These are phyloP conservation scores for Cystofilobasidium capitatum DNA, from an alignment of 768 basidiomycete species.

Conservation along the genomic window DNA sequence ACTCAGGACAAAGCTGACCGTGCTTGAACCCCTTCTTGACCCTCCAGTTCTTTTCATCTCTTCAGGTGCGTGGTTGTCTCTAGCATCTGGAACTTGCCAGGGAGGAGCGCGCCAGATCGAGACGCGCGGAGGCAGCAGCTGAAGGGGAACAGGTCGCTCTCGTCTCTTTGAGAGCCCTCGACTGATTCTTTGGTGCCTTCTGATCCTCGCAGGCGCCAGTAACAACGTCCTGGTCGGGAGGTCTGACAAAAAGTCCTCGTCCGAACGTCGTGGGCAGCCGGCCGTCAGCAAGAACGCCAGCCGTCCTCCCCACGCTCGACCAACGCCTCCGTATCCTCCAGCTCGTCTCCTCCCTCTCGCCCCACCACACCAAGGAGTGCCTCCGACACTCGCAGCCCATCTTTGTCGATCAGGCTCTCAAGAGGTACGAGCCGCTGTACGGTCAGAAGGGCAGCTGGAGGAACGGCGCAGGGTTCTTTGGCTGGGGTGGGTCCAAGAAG, in stretches of 20 bases:
- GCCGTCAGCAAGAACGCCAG: conserved; percentile 7
- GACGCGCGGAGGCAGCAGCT: neutral
- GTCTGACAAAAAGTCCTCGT: conserved; percentile 2
- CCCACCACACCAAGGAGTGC: conserved; percentile 89
- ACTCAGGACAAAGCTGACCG: neutral
- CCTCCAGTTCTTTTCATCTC: conserved; percentile 12
- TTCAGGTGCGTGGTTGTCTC: conserved; percentile 1
- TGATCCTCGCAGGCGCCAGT: neutral
- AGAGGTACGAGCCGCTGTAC: conserved; percentile 73
- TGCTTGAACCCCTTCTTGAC: neutral
- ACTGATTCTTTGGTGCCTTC: neutral
- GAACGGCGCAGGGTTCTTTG: conserved; percentile 28
- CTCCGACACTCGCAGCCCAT: conserved; percentile 66
- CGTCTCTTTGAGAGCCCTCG: no score
- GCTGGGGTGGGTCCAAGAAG: conserved; percentile 18
- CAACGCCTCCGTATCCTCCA: conserved; percentile 80
- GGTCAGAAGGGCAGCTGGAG: conserved; percentile 55
- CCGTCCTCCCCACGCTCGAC: conserved; percentile 60
- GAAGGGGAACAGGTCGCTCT: neutral
- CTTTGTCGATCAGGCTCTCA: conserved; percentile 72
- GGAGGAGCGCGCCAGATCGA: no score
- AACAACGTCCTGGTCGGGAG: conserved; percentile 18
- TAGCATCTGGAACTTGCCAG: neutral
- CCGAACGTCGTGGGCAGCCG: conserved; percentile 5
- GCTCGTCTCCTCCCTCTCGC: conserved; percentile 72